These are phyloP conservation scores for Teratosphaeria gauchensis DNA, from an alignment of 2,329 filamentous ascomycete genomes.

Conservation along the genomic window DNA sequence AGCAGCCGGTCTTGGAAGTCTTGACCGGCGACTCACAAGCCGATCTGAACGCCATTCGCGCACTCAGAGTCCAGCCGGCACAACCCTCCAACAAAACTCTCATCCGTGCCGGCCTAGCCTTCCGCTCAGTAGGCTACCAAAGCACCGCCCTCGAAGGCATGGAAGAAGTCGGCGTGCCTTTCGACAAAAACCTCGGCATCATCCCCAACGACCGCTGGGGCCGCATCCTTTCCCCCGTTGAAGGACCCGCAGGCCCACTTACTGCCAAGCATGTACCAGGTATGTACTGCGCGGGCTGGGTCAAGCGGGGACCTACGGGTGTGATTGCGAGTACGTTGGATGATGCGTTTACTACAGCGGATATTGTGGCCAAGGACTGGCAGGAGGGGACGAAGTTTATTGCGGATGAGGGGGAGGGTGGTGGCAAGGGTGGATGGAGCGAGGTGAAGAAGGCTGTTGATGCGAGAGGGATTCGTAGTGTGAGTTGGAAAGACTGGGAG, in stretches of 20 bases:
- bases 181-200: conserved; percentile 63
- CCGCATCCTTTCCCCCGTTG: conserved; percentile 47
- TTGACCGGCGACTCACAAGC: conserved; percentile 18
- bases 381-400: conserved; percentile 35
- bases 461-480: conserved; percentile 47
- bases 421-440: conserved; percentile 58
- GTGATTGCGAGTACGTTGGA: conserved; percentile 95
- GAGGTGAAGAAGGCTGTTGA: conserved; percentile 55
- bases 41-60: conserved; percentile 20
- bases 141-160: conserved; percentile 70
- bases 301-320: conserved; percentile 86
- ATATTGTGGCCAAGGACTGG: conserved; percentile 77
- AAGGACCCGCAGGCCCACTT: conserved; percentile 32
- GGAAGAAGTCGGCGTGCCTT: conserved; percentile 61
- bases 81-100: conserved; percentile 23
- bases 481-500: conserved; percentile 80
- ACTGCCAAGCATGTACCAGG: conserved; percentile 51
- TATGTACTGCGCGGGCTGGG: conserved; percentile 91
- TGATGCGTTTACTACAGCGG: conserved; percentile 83
- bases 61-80: conserved; percentile 15
- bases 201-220: conserved; percentile 76
- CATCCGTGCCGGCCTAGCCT: conserved; percentile 62
- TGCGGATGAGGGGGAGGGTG: conserved; percentile 28
- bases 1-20: conserved; percentile 4
- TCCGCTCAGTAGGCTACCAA: conserved; percentile 92